Percentiles rank a stretch among this genome's conserved stretches.
phyloP scores from a whole-genome alignment of 2,329 filamentous ascomycete species.

The Pseudocercospora crystallina region DNA sequence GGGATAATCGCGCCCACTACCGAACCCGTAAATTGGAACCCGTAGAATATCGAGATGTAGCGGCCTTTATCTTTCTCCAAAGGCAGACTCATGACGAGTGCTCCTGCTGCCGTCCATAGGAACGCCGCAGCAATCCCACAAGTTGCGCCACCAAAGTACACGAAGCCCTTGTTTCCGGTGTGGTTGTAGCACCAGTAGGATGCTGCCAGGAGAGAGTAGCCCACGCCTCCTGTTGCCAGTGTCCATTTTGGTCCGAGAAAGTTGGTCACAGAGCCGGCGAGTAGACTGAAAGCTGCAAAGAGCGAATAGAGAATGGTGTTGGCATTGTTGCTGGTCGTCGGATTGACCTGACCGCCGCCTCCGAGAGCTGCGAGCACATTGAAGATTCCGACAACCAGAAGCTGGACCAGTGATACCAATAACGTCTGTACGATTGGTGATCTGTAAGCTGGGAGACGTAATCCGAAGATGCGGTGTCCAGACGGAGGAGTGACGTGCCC shows the following conservation, averaged over 20 bases:
- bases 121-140: slow-evolving; percentile 76
- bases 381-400: slow-evolving; percentile 43
- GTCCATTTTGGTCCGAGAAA: slow-evolving; percentile 67
- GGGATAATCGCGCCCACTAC: slow-evolving; percentile 2
- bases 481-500: background rate
- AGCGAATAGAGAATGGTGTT: slow-evolving; percentile 70
- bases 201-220: slow-evolving; percentile 72
- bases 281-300: slow-evolving; percentile 66
- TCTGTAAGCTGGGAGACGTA: background rate
- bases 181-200: slow-evolving; percentile 71
- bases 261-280: slow-evolving; percentile 71
- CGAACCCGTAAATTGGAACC: background rate
- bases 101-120: slow-evolving; percentile 77
- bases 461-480: background rate
- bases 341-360: slow-evolving; percentile 48
- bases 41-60: slow-evolving; percentile 64
- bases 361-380: slow-evolving; percentile 52
- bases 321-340: slow-evolving; percentile 59
- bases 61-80: slow-evolving; percentile 78
- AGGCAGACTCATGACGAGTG: slow-evolving; percentile 87
- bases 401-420: slow-evolving; percentile 1
- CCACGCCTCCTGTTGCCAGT: slow-evolving; percentile 69
- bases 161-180: slow-evolving; percentile 65
- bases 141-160: slow-evolving; percentile 71
- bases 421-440: background rate